Conservation (phyloP, 192 early-diverging fungal species). For the Linnemannia zychae region DNA sequence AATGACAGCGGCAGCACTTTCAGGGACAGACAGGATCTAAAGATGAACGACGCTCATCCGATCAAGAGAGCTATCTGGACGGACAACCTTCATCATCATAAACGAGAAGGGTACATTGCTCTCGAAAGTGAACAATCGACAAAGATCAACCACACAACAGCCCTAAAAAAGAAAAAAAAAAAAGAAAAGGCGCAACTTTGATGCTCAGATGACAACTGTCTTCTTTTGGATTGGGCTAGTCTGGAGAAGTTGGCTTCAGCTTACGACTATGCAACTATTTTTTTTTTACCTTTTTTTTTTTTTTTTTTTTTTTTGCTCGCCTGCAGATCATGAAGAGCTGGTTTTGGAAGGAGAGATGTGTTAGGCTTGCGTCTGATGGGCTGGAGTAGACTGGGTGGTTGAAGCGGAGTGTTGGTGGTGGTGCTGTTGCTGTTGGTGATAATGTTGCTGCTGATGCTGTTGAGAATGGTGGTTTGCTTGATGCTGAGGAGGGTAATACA, state of each 20-base stretch:
- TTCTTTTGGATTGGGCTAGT: not conserved
- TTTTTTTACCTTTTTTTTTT: too few species aligned
- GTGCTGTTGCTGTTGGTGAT: not conserved
- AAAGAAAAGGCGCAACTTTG: not conserved
- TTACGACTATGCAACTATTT: too few species aligned
- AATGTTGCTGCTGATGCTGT: not conserved
- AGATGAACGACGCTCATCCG: not conserved
- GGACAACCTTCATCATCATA: not conserved
- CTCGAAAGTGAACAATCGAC: not conserved
- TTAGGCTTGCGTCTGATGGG: conserved; percentile 3
- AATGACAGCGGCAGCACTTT: not conserved
- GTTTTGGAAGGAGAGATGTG: too few species aligned
- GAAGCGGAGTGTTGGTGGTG: not conserved
- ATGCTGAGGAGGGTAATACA: conserved; percentile 40
- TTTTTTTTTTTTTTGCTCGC: too few species aligned
- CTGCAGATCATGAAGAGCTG: too few species aligned
- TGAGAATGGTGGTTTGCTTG: conserved; percentile 5
- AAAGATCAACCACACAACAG: not conserved
- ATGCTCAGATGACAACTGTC: not conserved
- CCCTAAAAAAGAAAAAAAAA: not conserved
- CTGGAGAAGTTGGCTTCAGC: too few species aligned
- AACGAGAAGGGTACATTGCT: not conserved
- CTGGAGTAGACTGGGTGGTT: not conserved
- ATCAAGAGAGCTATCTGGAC: not conserved
- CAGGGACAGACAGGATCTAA: not conserved